Percentiles rank a stretch among this genome's conserved stretches.
Conservation (phyloP, 768 basidiomycete species). For the Phanerochaete sordida region DNA sequence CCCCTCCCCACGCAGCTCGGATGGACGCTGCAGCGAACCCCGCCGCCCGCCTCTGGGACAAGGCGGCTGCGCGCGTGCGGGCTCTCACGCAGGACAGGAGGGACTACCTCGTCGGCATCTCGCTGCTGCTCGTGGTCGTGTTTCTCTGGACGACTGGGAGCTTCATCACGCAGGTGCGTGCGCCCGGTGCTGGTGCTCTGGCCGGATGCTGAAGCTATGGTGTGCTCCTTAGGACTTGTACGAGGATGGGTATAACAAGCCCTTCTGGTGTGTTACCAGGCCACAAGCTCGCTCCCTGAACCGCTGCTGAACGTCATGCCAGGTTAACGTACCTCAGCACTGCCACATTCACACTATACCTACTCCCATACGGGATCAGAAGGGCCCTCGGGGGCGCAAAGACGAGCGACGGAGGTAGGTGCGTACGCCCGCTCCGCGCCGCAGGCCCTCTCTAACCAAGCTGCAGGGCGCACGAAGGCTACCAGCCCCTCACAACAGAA, state of each 20-base stretch:
- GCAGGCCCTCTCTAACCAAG: neutral
- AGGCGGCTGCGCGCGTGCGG: neutral
- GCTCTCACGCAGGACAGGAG: constrained; percentile 4
- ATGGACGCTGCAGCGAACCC: neutral
- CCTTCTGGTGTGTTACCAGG: constrained; percentile 65
- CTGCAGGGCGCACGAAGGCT: constrained; percentile 18
- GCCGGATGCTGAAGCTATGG: neutral
- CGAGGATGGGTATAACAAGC: constrained; percentile 78
- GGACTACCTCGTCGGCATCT: constrained; percentile 58
- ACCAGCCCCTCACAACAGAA: constrained; percentile 27
- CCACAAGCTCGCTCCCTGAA: neutral
- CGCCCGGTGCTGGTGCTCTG: too few species aligned
- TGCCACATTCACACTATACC: constrained; percentile 81
- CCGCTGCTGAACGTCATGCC: neutral
- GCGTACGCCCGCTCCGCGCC: neutral
- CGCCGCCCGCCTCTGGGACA: neutral
- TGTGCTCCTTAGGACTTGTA: constrained; percentile 36
- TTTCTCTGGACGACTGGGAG: constrained; percentile 86
- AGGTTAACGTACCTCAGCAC: constrained; percentile 92
- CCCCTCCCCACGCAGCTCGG: neutral
- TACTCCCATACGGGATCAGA: constrained; percentile 56
- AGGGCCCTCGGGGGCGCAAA: constrained; percentile 20
- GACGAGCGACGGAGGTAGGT: constrained; percentile 10
- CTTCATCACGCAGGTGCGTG: constrained; percentile 77
- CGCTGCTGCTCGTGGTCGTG: constrained; percentile 70